Evolutionary conservation across 768 basidiomycete genomes (phyloP).

Genomic region (Auricularia sp.): DNA sequence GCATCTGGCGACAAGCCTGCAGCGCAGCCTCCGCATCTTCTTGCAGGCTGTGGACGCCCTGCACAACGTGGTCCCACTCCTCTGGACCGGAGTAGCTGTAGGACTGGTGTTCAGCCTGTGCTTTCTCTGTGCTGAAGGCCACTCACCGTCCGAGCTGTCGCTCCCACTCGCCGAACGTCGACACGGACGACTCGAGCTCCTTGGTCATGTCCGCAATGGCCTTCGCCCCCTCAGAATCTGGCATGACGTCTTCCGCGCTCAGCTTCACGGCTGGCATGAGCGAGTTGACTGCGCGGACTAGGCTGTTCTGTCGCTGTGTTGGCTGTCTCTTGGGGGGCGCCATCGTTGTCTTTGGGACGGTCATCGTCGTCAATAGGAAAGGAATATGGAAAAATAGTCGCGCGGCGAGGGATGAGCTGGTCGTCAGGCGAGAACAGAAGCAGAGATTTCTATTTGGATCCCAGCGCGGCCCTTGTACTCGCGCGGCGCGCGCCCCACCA

Average conservation of each 20-base stretch:
- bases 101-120: neutral
- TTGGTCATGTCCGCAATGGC: slow-evolving; percentile 3
- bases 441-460: too few species aligned
- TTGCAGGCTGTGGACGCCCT: neutral
- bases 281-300: neutral
- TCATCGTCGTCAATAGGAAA: too few species aligned
- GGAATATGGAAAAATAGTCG: too few species aligned
- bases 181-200: neutral
- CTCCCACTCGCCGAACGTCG: neutral
- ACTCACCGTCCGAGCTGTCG: neutral
- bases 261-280: slow-evolving; percentile 1
- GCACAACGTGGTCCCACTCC: slow-evolving; percentile 1
- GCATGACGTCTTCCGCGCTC: neutral
- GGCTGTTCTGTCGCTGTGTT: neutral
- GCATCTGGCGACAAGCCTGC: neutral
- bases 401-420: too few species aligned
- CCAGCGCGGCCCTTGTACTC: too few species aligned
- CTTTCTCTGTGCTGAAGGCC: neutral
- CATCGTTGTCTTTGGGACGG: neutral
- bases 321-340: neutral
- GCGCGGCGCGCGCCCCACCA: too few species aligned
- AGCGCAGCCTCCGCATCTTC: slow-evolving; percentile 1
- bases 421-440: too few species aligned
- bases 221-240: neutral
- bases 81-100: neutral